These are phyloP conservation scores for Globisporangium camurandrum DNA, from an alignment of 352 stramenopile species.

Conservation along the genomic window DNA sequence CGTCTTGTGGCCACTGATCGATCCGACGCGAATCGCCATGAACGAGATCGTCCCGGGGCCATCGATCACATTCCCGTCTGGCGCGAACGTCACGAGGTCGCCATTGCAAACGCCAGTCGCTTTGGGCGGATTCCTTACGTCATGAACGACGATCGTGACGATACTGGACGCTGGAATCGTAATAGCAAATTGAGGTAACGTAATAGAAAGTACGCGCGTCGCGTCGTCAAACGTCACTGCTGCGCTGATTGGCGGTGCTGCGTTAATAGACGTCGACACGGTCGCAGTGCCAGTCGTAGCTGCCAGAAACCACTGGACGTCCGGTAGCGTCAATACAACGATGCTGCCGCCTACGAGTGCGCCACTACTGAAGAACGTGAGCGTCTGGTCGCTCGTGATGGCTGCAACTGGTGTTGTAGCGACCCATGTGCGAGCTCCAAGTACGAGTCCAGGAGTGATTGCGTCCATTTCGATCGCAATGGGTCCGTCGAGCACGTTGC, in stretches of 20 bases:
- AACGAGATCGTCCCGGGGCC: constrained; percentile 38
- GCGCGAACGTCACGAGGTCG: constrained; percentile 23
- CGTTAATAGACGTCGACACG: constrained; percentile 27
- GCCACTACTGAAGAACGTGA: constrained; percentile 41
- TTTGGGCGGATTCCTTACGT: constrained; percentile 45
- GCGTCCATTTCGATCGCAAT: constrained; percentile 30
- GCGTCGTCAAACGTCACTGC: constrained; percentile 23
- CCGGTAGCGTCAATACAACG: constrained; percentile 41
- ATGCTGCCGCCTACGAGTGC: constrained; percentile 23
- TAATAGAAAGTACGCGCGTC: no score
- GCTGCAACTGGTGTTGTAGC: constrained; percentile 29
- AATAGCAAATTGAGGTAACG: no score
- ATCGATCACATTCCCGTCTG: constrained; percentile 36
- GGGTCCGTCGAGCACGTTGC: constrained; percentile 43
- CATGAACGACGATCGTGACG: constrained; percentile 23
- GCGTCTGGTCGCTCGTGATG: constrained; percentile 34
- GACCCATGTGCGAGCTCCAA: constrained; percentile 42
- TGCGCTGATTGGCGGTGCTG: no score
- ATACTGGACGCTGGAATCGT: constrained; percentile 22
- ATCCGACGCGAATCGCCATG: constrained; percentile 27
- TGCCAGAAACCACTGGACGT: constrained; percentile 30
- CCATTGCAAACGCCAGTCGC: constrained; percentile 37
- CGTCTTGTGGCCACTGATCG: constrained; percentile 22
- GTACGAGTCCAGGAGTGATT: constrained; percentile 31
- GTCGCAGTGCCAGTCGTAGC: constrained; percentile 12